A percentile compares a stretch with the other conserved stretches of the same genome.
Evolutionary conservation across 2,329 filamentous ascomycete genomes (phyloP).

Genomic region (Xylariaceae sp.): DNA sequence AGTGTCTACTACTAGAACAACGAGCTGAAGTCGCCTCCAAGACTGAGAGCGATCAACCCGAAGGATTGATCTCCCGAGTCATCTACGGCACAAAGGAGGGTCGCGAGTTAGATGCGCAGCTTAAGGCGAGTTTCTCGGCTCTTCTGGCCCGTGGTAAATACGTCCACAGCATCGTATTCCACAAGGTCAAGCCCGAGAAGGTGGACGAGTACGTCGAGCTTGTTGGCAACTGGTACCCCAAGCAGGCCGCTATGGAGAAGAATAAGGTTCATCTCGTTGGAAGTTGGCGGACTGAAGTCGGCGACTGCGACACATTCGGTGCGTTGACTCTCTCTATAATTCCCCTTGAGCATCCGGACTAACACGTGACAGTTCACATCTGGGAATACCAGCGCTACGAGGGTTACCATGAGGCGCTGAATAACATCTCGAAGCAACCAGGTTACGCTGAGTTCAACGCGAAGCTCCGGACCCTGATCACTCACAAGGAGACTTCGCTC

Average conservation of each 20-base stretch:
- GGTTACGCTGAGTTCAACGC: slow-evolving; percentile 79
- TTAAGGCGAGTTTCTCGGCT: slow-evolving; percentile 93
- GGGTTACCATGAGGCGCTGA: slow-evolving; percentile 87
- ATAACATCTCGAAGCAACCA: slow-evolving; percentile 76
- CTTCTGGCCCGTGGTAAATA: slow-evolving; percentile 95
- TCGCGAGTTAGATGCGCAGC: slow-evolving; percentile 87
- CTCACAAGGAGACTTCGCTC: slow-evolving; percentile 76
- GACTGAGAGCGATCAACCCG: slow-evolving; percentile 58
- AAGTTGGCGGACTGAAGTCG: slow-evolving; percentile 97
- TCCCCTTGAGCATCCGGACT: slow-evolving; percentile 2
- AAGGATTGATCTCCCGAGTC: slow-evolving; percentile 71
- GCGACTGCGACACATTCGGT: slow-evolving; percentile 87
- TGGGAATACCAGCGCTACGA: slow-evolving; percentile 99
- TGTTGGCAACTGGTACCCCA: slow-evolving; percentile 87
- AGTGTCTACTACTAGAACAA: slow-evolving; percentile 48
- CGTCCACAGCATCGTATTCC: slow-evolving; percentile 94
- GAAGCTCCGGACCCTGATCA: slow-evolving; percentile 81
- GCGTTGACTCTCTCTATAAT: slow-evolving; percentile 2
- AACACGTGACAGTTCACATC: slow-evolving; percentile 70
- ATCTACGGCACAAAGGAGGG: slow-evolving; percentile 98
- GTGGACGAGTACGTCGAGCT: slow-evolving; percentile 91
- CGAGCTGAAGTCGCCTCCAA: slow-evolving; percentile 50
- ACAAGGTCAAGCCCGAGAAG: slow-evolving; percentile 91
- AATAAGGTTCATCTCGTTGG: slow-evolving; percentile 96
- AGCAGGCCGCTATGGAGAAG: slow-evolving; percentile 74